Conservation (phyloP, 345 rosid species). For the Cardamine occulta region DNA sequence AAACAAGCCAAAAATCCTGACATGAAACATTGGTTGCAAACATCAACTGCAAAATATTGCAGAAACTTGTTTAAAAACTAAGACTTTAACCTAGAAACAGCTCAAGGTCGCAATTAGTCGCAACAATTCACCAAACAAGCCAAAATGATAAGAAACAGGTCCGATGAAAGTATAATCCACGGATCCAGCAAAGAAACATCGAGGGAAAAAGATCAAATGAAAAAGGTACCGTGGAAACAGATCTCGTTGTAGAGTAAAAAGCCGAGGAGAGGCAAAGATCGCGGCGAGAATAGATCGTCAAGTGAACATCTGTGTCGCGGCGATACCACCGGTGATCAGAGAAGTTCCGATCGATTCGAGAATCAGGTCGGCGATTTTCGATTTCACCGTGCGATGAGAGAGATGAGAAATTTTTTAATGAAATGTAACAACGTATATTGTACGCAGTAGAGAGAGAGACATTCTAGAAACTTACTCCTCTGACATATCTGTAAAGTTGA, state of each 20-base stretch:
- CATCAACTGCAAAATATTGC: slow-evolving; percentile 1
- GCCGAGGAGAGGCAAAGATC: slow-evolving; percentile 31
- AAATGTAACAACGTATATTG: not conserved
- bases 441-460: slow-evolving; percentile 20
- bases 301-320: slow-evolving; percentile 22
- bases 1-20: not conserved
- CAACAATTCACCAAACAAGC: slow-evolving; percentile 24
- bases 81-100: slow-evolving; percentile 27
- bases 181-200: slow-evolving; percentile 28
- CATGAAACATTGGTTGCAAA: not conserved
- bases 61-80: slow-evolving; percentile 4
- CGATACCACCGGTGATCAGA: slow-evolving; percentile 33
- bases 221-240: slow-evolving; percentile 36
- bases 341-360: slow-evolving; percentile 24
- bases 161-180: slow-evolving; percentile 3
- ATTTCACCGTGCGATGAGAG: slow-evolving; percentile 36
- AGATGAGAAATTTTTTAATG: not conserved
- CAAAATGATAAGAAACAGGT: slow-evolving; percentile 5
- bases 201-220: not conserved
- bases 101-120: slow-evolving; percentile 1
- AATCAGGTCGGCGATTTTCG: slow-evolving; percentile 30
- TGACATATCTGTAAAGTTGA: slow-evolving; percentile 37
- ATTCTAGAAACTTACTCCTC: slow-evolving; percentile 37
- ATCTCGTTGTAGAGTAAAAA: slow-evolving; percentile 29
- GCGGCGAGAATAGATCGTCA: slow-evolving; percentile 27